Evolutionary conservation across 768 basidiomycete species (phyloP), one percentile per base, ranked within the genome.

Genomic region (Atractiella rhizophila): DNA sequence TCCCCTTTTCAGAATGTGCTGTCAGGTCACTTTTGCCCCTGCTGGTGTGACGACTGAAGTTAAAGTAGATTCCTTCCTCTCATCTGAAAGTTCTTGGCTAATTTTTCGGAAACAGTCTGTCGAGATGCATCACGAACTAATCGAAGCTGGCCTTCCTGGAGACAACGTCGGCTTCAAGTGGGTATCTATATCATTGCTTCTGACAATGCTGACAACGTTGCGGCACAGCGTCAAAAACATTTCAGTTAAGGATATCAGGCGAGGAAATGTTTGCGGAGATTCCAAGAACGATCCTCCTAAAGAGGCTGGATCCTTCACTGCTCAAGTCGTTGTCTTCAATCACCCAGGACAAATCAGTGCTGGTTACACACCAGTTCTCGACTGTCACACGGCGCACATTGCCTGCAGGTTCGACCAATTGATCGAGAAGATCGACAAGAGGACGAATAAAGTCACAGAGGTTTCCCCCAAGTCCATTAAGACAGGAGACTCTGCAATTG

Each of bases 231-330:
- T 26, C 49, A 81, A 76, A 74, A 91, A 91, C 80, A 88, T 98
- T 35, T 98, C 91, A 47, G 88, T 98, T 63, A 98, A 98, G 74
- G 91, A 98, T 68, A 96, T 96, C 57, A 85, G 91, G 59, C 83
- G 91, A 69, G 91, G 91, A 48, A 94, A 96, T 65, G 91, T 96
- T 55, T 81, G 80, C 60, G 91, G 85, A 52, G 91, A 98, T 73
- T 83, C 86, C 56, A 98, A 98, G 81, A 94, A 94, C 66, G 88
- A 96, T 69, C 91, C 91, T 55, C 83, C 86, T 53, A 91, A 86
- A 74, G 86, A 91, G 67, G 85, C 86, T 50, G 81, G 83, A 49
- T 88, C 85, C 47, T 88, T 96, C 81, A 94, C 76, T 64, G 88
- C 91, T 52, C 91, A 96, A 70, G 88, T 96, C 68, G 96, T 98